Percentiles rank a stretch among this genome's conserved stretches.
Evolutionary conservation across 805 yeast genomes (phyloP).

Genomic region (Saturnispora quitensis): DNA sequence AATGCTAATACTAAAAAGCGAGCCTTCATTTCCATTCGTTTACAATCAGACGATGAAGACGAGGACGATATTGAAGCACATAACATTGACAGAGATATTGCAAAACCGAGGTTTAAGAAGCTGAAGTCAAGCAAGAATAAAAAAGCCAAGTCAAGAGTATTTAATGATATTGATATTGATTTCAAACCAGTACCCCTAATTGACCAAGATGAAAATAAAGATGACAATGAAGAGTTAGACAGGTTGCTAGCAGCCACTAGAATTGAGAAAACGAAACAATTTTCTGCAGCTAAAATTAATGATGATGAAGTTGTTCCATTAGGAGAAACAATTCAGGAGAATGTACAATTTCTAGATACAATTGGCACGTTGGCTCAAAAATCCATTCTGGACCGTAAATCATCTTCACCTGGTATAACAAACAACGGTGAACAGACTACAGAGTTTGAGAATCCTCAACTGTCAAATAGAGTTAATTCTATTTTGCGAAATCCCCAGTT

Average conservation of each 20-base stretch:
- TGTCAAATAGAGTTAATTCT: neutral
- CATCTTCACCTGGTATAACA: neutral
- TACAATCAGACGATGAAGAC: slow-evolving; percentile 11
- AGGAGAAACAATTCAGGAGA: slow-evolving; percentile 28
- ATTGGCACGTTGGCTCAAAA: slow-evolving; percentile 1
- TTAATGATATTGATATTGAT: slow-evolving; percentile 11
- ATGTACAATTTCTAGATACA: slow-evolving; percentile 26
- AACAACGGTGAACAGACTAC: neutral
- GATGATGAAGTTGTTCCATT: neutral
- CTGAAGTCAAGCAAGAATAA: slow-evolving; percentile 12
- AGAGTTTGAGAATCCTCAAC: neutral
- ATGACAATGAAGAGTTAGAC: slow-evolving; percentile 14
- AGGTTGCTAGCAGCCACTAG: slow-evolving; percentile 24
- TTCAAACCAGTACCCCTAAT: slow-evolving; percentile 23
- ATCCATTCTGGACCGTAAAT: slow-evolving; percentile 11
- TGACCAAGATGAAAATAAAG: slow-evolving; percentile 22
- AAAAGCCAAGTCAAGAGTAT: slow-evolving; percentile 11
- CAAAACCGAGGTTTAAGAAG: slow-evolving; percentile 16
- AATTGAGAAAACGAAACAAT: slow-evolving; percentile 7
- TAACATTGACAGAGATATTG: slow-evolving; percentile 8
- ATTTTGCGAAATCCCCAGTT: neutral
- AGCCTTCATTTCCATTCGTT: slow-evolving; percentile 13
- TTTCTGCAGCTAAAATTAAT: neutral
- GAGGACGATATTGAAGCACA: slow-evolving; percentile 5
- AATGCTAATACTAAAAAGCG: slow-evolving; percentile 7